phyloP scores from a whole-genome alignment of 2,329 filamentous ascomycete genomes.

The Teratosphaeria pseudoeucalypti region DNA sequence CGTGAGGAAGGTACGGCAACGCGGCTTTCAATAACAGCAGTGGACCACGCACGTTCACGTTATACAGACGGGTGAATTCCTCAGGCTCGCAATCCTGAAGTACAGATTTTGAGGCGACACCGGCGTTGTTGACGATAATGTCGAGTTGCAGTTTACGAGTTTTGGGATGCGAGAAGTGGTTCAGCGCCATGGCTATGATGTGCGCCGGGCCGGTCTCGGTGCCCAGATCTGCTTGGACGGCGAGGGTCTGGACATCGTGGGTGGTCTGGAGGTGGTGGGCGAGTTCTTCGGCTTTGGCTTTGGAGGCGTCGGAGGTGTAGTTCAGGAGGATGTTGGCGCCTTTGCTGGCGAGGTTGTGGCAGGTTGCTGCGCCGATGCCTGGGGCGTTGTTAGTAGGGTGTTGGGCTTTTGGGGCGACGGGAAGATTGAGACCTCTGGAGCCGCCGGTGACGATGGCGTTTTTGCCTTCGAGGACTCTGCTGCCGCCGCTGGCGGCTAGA shows the following conservation, averaged over 20 bases:
- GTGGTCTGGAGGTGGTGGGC: slow-evolving; percentile 44
- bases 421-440: slow-evolving; percentile 51
- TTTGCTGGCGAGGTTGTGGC: slow-evolving; percentile 62
- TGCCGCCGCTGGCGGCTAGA: slow-evolving; percentile 20
- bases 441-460: slow-evolving; percentile 70
- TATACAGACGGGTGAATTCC: slow-evolving; percentile 63
- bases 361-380: slow-evolving; percentile 61
- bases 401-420: neutral
- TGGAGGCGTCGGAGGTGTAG: slow-evolving; percentile 57
- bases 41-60: slow-evolving; percentile 73
- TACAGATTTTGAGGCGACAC: slow-evolving; percentile 53
- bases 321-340: slow-evolving; percentile 60
- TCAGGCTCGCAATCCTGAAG: slow-evolving; percentile 51
- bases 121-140: slow-evolving; percentile 82
- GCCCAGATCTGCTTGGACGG: slow-evolving; percentile 63
- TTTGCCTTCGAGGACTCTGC: slow-evolving; percentile 52
- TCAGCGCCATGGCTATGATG: slow-evolving; percentile 49
- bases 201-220: slow-evolving; percentile 49
- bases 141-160: slow-evolving; percentile 57
- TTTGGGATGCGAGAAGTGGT: slow-evolving; percentile 47
- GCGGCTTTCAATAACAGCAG: slow-evolving; percentile 67
- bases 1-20: slow-evolving; percentile 56
- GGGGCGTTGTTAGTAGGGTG: neutral
- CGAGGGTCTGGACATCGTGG: slow-evolving; percentile 50
- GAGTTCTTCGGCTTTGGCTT: slow-evolving; percentile 41